Percentiles rank a stretch among this genome's conserved stretches.
phyloP scores from a whole-genome alignment of 2,329 filamentous ascomycete genomes.

The Aspergillus nomiae region DNA sequence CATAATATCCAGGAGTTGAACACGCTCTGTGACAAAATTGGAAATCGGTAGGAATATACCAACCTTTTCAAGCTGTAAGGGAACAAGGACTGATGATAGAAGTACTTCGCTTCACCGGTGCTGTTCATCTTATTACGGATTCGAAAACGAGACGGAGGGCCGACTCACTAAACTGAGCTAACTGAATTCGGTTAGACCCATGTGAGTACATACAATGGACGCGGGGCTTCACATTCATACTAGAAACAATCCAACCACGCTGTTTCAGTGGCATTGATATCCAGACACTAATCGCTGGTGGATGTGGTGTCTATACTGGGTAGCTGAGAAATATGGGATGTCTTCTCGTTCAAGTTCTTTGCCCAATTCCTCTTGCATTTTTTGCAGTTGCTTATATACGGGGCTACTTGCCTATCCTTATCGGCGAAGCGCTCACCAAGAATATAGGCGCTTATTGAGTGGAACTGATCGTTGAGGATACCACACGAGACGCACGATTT shows the following conservation, averaged over 20 bases:
- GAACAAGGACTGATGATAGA: neutral
- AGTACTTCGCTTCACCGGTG: no score
- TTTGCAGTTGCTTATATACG: neutral
- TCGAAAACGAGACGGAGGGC: neutral
- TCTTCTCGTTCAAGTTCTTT: neutral
- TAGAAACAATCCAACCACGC: neutral
- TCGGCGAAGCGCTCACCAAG: slow-evolving; percentile 35
- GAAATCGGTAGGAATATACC: neutral
- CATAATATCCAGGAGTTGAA: neutral
- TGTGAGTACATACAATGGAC: slow-evolving; percentile 7
- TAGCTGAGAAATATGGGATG: neutral
- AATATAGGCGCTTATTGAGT: slow-evolving; percentile 37
- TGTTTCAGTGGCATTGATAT: neutral
- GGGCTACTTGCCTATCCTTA: slow-evolving; percentile 10
- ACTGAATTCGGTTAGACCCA: neutral
- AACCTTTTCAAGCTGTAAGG: neutral
- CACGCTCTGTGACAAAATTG: neutral
- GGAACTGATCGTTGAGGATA: slow-evolving; percentile 25
- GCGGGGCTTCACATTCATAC: slow-evolving; percentile 4
- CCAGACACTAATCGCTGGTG: neutral
- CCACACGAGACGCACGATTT: slow-evolving; percentile 15
- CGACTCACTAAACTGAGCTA: neutral
- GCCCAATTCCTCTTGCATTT: neutral
- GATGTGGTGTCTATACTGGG: neutral
- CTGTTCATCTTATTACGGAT: neutral